Base-by-base conservation (phyloP, 768 basidiomycete genomes). In the Suillus fuscotomentosus region DNA sequence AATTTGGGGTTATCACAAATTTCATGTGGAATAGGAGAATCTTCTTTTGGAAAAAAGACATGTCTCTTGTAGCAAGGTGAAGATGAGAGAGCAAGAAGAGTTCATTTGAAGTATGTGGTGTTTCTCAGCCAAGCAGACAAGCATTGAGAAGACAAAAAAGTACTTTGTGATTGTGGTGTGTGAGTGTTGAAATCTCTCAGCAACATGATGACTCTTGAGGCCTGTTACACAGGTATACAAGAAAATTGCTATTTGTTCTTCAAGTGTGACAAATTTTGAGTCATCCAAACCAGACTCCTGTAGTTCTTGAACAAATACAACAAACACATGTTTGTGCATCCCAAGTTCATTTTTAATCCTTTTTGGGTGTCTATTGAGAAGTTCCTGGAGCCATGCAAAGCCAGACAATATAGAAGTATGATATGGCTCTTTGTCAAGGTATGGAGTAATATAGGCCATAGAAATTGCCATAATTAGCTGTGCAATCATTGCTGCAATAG, bases 241-340 rank as follows among this genome's bases (percentile, higher is more conserved):
- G 62, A 81, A 81, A 31, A 80, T 78, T 2, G 78, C 77, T 22
- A 79, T 54, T 62, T 80, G 76, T 60, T 82, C 79, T 39, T 79
- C 74, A 6, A 69, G 60, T 0, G 69, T 62, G 13, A 80, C 67
- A 68, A 70, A 67, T 39, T 61, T 65, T 1, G 71, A 75, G 38
- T 69, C 47, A 1, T 39, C 3, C 2, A 76, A 65, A 1, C 72
- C 71, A 65, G 61, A 56, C 13, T 59, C 27, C 47, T 67, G 11
- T 39, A 78, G 70, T 55, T 72, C 72, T 17, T 59, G n/a, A 3
- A 68, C 68, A 15, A 80, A 73, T 36, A 67, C 62, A 1, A 56
- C 31, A 62, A 79, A 80, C 9, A 78, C 73, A 63, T 68, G 48
- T n/a, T 63, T 57, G 5, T 65, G 48, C 69, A 79, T 75, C 7